Base-by-base conservation (phyloP, 768 basidiomycete genomes). In the Omphalotus guepiniiformis region DNA sequence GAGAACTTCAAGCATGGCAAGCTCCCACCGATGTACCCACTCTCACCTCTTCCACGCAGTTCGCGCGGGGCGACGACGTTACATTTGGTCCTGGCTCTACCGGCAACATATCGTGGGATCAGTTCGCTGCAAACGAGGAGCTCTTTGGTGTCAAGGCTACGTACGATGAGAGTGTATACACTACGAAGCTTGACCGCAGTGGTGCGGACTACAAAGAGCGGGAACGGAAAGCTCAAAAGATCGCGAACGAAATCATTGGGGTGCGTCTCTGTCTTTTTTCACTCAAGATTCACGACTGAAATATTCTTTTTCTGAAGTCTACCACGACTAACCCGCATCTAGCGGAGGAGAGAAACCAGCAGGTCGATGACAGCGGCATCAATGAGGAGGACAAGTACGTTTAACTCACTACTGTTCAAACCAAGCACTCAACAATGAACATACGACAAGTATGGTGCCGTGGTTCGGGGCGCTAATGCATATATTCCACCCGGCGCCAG, bases 311-410 rank as follows among this genome's bases (percentile, higher is more conserved):
- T 52, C 51, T 39, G 35, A 59, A 92, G 89, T 64, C 75, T 39
- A 52, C 71, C 9, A 72, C 83, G 3, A 82, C 64, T 56, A 98
- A 97, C 65, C 70, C 82, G 0, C 96, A 99, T 63, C 66, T 98
- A 41, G 83, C 86, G 35, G 96, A 98, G 65, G 96, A 98, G 68
- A 82, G 96, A 60, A 72, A 75, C 44, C 67, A 79, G 50, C 58
- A 62, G 27, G 66, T 79, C 15, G 86, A 90, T 60, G 85, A 88
- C 53, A 84, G 77, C 49, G 85, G 82, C 32, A 64, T 73, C 48
- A 93, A 94, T 62, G 96, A 99, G 70, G 96, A 99, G 66, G 95
- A 98, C 71, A 94, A 91, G 95, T 97, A 53, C 58, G 80, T 61
- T 19, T 39, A 30, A 53, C 41, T 36, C 51, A 41, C 44, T 42